Evolutionary conservation across 441 rosid genomes (phyloP).

Genomic region (Bocquillonia castaneifolia): DNA sequence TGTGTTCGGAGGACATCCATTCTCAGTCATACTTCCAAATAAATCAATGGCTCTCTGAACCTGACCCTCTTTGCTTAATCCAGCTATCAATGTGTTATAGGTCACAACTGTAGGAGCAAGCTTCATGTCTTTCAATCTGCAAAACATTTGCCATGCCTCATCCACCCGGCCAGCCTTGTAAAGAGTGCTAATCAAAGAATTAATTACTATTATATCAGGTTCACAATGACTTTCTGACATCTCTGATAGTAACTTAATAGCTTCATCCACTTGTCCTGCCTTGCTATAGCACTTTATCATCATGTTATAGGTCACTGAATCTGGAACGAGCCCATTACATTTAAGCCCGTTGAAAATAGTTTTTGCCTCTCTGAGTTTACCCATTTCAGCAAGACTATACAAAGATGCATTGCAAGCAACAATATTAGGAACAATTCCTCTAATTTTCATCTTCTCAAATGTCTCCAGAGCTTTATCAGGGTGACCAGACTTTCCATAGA

Average conservation of each 20-base stretch:
- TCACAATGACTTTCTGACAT: conserved; percentile 62
- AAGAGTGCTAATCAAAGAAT: conserved; percentile 72
- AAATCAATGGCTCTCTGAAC: conserved; percentile 54
- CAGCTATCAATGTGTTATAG: conserved; percentile 71
- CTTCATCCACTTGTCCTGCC: conserved; percentile 71
- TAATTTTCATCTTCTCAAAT: conserved; percentile 68
- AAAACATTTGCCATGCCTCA: conserved; percentile 88
- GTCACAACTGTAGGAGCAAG: conserved; percentile 82
- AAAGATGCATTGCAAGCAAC: conserved; percentile 88
- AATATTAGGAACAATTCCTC: conserved; percentile 76
- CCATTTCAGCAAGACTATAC: conserved; percentile 67
- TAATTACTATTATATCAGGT: conserved; percentile 71
- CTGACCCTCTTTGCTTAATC: conserved; percentile 69
- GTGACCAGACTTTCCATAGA: conserved; percentile 76
- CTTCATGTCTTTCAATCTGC: conserved; percentile 56
- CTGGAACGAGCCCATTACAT: conserved; percentile 59
- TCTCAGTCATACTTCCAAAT: conserved; percentile 51
- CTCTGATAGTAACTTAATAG: conserved; percentile 68
- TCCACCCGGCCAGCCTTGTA: conserved; percentile 66
- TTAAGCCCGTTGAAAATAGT: conserved; percentile 59
- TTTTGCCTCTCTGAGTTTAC: conserved; percentile 67
- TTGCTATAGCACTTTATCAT: conserved; percentile 91
- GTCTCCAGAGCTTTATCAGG: conserved; percentile 63
- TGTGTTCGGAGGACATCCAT: conserved; percentile 69
- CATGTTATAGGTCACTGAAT: conserved; percentile 89